Base-by-base conservation (phyloP, 2,329 filamentous ascomycete species). In the Alternaria sp. region DNA sequence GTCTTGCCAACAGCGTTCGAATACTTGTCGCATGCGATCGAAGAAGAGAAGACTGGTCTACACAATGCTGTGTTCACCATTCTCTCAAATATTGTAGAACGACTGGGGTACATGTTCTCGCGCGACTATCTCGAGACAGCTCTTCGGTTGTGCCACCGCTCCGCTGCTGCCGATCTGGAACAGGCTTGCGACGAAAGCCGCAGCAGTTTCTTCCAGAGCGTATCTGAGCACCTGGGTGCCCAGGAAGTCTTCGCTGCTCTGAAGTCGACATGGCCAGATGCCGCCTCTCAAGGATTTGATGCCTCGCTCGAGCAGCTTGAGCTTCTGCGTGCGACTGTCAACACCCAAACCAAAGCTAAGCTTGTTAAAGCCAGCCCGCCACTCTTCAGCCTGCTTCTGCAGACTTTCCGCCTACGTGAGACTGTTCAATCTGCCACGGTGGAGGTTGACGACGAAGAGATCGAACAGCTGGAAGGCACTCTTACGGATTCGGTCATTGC, bases 101-200 rank as follows among this genome's bases (percentile, higher is more conserved):
- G 95, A 69, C 82, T 98, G 26, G 93, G 94, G 1, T 97, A 92
- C 80, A 96, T 98, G 88, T 84, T 98, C 62, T 92, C 93, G 11
- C 87, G 87, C 1, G 84, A 86, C 5, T 89, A 94, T 68, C 79
- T 98, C 11, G 88, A 91, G 63, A 87, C 86, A 49, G 85, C 96
- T 47, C 80, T 98, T 26, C 81, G 84, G 14, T 84, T 92, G 11
- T 94, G 92, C 5, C 91, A 90, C 75, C 83, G 84, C 49, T 95
- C 93, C 47, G 89, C 91, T 16, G 85, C 85, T 56, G 83, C 86
- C 4, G 84, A 82, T 18, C 78, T 93, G 28, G 85, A 88, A 24
- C 82, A 85, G 5, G 86, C 89, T 54, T 87, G 88, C 26, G 85
- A 88, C 58, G 86, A 89, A 46, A 88, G 85, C 74, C 88, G 93